Evolutionary conservation across 306 rosid genomes (phyloP).

Genomic region (Coriaria nepalensis): DNA sequence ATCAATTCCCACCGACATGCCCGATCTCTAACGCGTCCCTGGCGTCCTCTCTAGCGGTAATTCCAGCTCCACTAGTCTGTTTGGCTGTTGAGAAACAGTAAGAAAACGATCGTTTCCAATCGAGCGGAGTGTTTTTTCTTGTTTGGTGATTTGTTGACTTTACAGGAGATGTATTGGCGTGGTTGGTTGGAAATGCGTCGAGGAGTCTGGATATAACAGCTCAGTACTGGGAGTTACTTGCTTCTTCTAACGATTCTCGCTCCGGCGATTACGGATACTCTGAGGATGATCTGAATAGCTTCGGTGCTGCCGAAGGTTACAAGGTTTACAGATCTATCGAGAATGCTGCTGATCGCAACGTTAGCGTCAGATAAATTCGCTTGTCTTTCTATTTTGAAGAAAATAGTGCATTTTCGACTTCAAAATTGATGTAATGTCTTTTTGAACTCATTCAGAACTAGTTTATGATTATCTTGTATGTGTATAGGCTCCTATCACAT

Average conservation of each 20-base stretch:
- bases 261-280: conserved; percentile 86
- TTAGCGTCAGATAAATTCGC: conserved; percentile 47
- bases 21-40: conserved; percentile 41
- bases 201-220: conserved; percentile 57
- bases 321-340: conserved; percentile 49
- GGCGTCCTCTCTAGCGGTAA: conserved; percentile 69
- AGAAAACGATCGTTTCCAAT: background rate
- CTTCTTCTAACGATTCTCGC: conserved; percentile 45
- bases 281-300: conserved; percentile 32
- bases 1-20: conserved; percentile 85
- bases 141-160: background rate
- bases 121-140: background rate
- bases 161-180: conserved; percentile 68
- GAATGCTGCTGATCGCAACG: conserved; percentile 61
- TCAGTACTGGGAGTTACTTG: conserved; percentile 68
- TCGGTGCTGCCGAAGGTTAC: conserved; percentile 68
- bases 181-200: conserved; percentile 75
- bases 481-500: conserved; percentile 64
- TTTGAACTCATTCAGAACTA: background rate
- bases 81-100: conserved; percentile 9
- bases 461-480: conserved; percentile 1
- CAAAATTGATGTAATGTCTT: background rate
- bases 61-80: background rate
- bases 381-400: no score
- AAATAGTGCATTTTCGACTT: conserved; percentile 5